phyloP scores from a whole-genome alignment of 1,284 basidiomycete genomes.

The Rhodotorula mucilaginosa region DNA sequence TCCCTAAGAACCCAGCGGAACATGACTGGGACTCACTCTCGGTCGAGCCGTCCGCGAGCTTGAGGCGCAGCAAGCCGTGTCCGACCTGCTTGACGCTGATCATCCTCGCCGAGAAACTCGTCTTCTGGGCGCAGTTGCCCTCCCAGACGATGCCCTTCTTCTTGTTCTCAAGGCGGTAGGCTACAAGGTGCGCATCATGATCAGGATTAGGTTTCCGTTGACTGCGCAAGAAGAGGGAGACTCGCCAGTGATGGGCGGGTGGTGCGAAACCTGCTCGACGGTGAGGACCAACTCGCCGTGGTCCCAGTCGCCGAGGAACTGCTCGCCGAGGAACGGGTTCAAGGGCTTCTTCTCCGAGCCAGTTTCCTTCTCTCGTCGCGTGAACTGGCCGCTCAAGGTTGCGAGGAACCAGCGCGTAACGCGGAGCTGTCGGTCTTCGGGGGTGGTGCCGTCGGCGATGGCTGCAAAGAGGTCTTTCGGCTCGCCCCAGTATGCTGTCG shows the following conservation, averaged over 20 bases:
- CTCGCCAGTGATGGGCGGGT: slow-evolving; percentile 56
- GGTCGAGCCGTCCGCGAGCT: slow-evolving; percentile 58
- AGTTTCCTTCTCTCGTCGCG: slow-evolving; percentile 44
- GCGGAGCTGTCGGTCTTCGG: slow-evolving; percentile 68
- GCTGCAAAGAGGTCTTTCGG: slow-evolving; percentile 53
- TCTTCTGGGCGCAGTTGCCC: slow-evolving; percentile 96
- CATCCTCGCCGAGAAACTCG: slow-evolving; percentile 62
- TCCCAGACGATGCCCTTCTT: slow-evolving; percentile 73
- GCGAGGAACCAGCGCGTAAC: slow-evolving; percentile 90
- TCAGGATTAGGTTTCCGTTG: background rate
- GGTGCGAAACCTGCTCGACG: slow-evolving; percentile 97
- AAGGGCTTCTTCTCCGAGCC: slow-evolving; percentile 89
- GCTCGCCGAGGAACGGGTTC: slow-evolving; percentile 47
- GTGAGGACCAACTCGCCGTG: slow-evolving; percentile 78
- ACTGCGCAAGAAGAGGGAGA: background rate
- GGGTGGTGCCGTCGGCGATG: slow-evolving; percentile 70
- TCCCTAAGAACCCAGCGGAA: too few relatives aligned
- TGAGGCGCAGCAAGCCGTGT: slow-evolving; percentile 78
- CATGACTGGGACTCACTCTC: slow-evolving; percentile 52
- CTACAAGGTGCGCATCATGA: slow-evolving; percentile 23
- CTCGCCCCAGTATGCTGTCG: slow-evolving; percentile 25
- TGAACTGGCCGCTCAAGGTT: slow-evolving; percentile 43
- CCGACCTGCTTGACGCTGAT: slow-evolving; percentile 94
- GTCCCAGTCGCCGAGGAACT: slow-evolving; percentile 92
- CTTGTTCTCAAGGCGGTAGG: slow-evolving; percentile 73